phyloP scores from a whole-genome alignment of 352 stramenopile genomes.

The Elongisporangium prolatum region DNA sequence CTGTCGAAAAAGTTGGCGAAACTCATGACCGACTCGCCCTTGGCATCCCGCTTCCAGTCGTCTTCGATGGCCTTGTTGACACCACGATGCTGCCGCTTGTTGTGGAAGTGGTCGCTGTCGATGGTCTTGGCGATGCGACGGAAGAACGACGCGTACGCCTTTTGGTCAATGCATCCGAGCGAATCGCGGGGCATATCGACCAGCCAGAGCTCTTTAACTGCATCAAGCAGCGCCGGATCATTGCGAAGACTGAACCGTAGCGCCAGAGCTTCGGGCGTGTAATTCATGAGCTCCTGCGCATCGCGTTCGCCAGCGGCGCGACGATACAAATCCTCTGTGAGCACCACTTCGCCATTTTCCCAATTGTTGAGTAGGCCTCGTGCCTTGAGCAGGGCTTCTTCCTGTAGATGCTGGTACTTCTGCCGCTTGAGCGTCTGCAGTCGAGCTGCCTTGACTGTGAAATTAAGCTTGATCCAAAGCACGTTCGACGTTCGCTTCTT shows the following conservation, averaged over 20 bases:
- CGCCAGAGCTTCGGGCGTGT: constrained; percentile 58
- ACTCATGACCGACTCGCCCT: constrained; percentile 48
- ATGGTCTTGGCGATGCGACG: constrained; percentile 51
- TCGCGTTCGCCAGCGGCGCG: constrained; percentile 37
- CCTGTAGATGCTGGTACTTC: constrained; percentile 73
- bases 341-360: constrained; percentile 50
- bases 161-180: constrained; percentile 57
- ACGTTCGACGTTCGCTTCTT: constrained; percentile 33
- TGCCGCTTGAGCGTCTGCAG: constrained; percentile 59
- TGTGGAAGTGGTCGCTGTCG: constrained; percentile 29
- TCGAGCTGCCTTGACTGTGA: constrained; percentile 58
- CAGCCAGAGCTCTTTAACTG: constrained; percentile 48
- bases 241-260: constrained; percentile 66
- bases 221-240: constrained; percentile 35
- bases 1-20: constrained; percentile 71
- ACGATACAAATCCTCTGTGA: constrained; percentile 58
- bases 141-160: constrained; percentile 47
- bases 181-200: constrained; percentile 50
- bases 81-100: constrained; percentile 13
- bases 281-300: constrained; percentile 55
- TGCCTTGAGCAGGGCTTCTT: constrained; percentile 55
- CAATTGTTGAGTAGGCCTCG: constrained; percentile 61
- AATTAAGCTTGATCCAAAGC: constrained; percentile 73
- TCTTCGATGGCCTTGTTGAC: constrained; percentile 48
- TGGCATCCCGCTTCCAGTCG: constrained; percentile 62